A percentile compares a stretch with the other conserved stretches of the same genome.
Evolutionary conservation across 192 early-diverging fungal genomes (phyloP).

Genomic region (Linnemannia exigua): DNA sequence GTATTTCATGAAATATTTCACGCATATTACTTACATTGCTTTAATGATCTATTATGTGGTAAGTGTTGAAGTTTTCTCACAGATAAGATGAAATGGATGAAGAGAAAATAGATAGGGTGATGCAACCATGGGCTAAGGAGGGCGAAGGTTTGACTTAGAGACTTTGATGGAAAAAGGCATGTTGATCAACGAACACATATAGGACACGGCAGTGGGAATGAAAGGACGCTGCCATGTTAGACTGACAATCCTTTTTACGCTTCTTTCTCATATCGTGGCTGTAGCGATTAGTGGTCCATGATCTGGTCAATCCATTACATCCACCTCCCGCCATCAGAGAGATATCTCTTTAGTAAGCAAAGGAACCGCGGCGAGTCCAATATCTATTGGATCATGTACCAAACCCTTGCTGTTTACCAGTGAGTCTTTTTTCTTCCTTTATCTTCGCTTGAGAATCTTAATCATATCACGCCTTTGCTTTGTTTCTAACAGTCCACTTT

Average conservation of each 20-base stretch:
- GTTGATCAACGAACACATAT: background rate
- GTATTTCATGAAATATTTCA: conserved; percentile 32
- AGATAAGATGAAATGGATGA: background rate
- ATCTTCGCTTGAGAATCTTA: background rate
- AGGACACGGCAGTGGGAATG: background rate
- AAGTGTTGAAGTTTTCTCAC: background rate
- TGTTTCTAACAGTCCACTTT: background rate
- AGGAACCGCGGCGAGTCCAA: background rate
- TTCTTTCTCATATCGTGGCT: background rate
- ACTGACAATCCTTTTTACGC: background rate
- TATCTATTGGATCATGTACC: conserved; percentile 32
- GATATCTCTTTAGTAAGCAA: conserved; percentile 3
- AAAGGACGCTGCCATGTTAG: background rate
- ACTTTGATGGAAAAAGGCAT: background rate
- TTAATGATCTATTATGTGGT: conserved; percentile 24
- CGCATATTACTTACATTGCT: conserved; percentile 12
- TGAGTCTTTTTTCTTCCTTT: background rate
- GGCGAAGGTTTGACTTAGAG: background rate
- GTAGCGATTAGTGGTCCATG: conserved; percentile 15
- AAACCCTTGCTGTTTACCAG: conserved; percentile 22
- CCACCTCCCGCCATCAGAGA: conserved; percentile 4
- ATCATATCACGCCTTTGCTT: background rate
- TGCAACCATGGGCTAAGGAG: background rate
- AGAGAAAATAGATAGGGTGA: background rate
- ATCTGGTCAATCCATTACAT: conserved; percentile 31